A percentile compares a stretch with the other conserved stretches of the same genome.
Conservation (phyloP, 768 basidiomycete species). For the Amanita polypyramis region DNA sequence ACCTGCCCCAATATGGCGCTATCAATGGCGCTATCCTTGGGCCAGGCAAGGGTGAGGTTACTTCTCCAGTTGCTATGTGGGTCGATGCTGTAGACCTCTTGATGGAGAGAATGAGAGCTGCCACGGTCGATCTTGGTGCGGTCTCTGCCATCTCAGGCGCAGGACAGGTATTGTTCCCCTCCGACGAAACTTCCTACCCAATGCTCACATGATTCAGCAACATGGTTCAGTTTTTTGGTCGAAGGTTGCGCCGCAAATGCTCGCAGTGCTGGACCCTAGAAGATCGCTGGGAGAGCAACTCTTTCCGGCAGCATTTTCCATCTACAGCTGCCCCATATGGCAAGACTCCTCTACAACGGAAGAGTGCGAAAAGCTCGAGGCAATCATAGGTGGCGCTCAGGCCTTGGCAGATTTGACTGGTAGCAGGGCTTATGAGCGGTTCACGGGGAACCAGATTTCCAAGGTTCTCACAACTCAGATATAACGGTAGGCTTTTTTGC, state of each 20-base stretch:
- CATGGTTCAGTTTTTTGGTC: slow-evolving; percentile 87
- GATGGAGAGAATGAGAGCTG: slow-evolving; percentile 47
- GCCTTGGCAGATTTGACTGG: slow-evolving; percentile 68
- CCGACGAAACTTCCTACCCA: background rate
- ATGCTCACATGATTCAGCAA: slow-evolving; percentile 38
- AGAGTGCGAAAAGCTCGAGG: slow-evolving; percentile 65
- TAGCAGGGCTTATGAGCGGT: slow-evolving; percentile 78
- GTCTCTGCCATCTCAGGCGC: slow-evolving; percentile 68
- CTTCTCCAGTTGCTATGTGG: slow-evolving; percentile 76
- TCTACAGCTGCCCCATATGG: slow-evolving; percentile 72
- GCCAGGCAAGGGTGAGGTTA: slow-evolving; percentile 61
- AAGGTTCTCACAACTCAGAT: slow-evolving; percentile 30
- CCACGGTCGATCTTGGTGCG: slow-evolving; percentile 45
- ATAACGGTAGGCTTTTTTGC: slow-evolving; percentile 1
- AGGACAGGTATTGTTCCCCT: slow-evolving; percentile 46
- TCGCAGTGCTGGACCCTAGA: slow-evolving; percentile 42
- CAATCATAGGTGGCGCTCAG: slow-evolving; percentile 57
- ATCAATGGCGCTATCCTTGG: slow-evolving; percentile 57
- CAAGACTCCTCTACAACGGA: slow-evolving; percentile 79
- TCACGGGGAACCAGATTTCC: slow-evolving; percentile 80
- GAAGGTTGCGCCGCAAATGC: slow-evolving; percentile 32
- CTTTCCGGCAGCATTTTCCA: slow-evolving; percentile 53
- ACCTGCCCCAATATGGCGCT: slow-evolving; percentile 61
- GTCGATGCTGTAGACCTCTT: slow-evolving; percentile 78
- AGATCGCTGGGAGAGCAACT: slow-evolving; percentile 50